A percentile compares a stretch with the other conserved stretches of the same genome.
Evolutionary conservation across 345 rosid species (phyloP).

Genomic region (Arabis hirsuta): DNA sequence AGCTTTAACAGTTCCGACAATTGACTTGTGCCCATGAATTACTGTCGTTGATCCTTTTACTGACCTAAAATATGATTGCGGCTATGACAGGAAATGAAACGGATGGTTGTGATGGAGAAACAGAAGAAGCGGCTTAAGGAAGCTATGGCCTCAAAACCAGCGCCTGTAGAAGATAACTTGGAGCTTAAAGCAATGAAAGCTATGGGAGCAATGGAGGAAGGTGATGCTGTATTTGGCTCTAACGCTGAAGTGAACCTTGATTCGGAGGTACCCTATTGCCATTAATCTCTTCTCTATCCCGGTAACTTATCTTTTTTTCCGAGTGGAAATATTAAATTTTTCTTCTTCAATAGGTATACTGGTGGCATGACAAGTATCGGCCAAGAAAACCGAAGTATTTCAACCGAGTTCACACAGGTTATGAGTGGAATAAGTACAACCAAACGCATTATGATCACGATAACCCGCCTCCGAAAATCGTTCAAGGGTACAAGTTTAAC

Average conservation of each 20-base stretch:
- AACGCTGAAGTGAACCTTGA: conserved; percentile 94
- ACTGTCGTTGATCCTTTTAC: conserved; percentile 2
- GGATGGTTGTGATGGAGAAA: conserved; percentile 66
- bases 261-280: conserved; percentile 56
- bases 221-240: conserved; percentile 90
- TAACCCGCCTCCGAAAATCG: conserved; percentile 94
- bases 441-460: conserved; percentile 96
- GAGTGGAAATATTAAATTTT: background rate
- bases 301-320: background rate
- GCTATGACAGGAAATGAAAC: conserved; percentile 66
- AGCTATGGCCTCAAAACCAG: conserved; percentile 71
- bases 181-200: conserved; percentile 90
- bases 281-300: background rate
- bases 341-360: conserved; percentile 62
- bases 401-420: conserved; percentile 98
- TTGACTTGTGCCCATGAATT: conserved; percentile 1
- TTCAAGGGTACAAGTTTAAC: conserved; percentile 93
- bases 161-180: conserved; percentile 75
- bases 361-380: conserved; percentile 99
- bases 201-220: conserved; percentile 98
- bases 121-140: conserved; percentile 77
- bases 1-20: background rate
- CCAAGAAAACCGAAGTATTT: conserved; percentile 95
- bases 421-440: conserved; percentile 96
- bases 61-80: conserved; percentile 23